These are phyloP conservation scores for Fusarium nisikadoi DNA, from an alignment of 2,329 filamentous ascomycete species.

Conservation along the genomic window DNA sequence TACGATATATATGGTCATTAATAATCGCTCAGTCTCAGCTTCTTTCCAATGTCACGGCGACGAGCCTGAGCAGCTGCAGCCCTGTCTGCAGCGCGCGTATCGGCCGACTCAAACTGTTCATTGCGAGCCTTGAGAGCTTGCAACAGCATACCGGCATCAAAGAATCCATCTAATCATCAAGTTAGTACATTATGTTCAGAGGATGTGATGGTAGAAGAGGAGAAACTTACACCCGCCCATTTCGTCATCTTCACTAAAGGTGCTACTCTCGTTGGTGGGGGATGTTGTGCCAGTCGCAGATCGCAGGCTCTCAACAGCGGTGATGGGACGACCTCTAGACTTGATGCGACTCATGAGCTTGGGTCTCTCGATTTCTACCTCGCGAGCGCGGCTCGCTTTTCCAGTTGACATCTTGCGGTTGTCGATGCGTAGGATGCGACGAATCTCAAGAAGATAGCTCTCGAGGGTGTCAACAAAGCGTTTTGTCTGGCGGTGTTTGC, in stretches of 20 bases:
- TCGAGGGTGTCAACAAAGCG: slow-evolving; percentile 92
- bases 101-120: slow-evolving; percentile 61
- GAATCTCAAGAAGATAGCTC: slow-evolving; percentile 88
- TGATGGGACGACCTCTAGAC: slow-evolving; percentile 78
- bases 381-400: slow-evolving; percentile 63
- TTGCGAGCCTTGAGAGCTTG: slow-evolving; percentile 83
- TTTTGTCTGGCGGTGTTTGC: slow-evolving; percentile 92
- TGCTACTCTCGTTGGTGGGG: slow-evolving; percentile 74
- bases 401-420: slow-evolving; percentile 56
- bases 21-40: slow-evolving; percentile 76
- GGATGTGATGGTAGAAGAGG: neutral
- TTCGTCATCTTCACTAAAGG: slow-evolving; percentile 85
- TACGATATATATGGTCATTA: slow-evolving; percentile 49
- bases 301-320: slow-evolving; percentile 60
- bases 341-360: slow-evolving; percentile 66
- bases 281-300: slow-evolving; percentile 63
- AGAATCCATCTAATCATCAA: slow-evolving; percentile 83
- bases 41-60: slow-evolving; percentile 78
- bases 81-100: slow-evolving; percentile 66
- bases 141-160: slow-evolving; percentile 94
- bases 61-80: slow-evolving; percentile 68
- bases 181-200: slow-evolving; percentile 41
- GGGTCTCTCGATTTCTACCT: slow-evolving; percentile 58
- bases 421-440: slow-evolving; percentile 81
- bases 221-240: slow-evolving; percentile 86